These are phyloP conservation scores for Leccinum variicolor DNA, from an alignment of 768 basidiomycete species.

Conservation along the genomic window DNA sequence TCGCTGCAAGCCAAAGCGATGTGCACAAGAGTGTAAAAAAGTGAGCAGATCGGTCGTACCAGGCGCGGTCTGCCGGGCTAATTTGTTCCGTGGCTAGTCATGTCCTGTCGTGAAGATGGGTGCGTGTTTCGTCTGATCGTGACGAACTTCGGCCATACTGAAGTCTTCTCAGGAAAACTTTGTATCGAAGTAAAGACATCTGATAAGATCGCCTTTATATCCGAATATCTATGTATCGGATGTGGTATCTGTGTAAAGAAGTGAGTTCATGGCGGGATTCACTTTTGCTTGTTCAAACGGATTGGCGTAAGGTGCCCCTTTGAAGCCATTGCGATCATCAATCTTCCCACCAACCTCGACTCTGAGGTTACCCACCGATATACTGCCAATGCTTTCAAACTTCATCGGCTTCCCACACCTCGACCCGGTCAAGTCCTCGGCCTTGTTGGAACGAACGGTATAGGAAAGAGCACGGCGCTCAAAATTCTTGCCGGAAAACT, in stretches of 20 bases:
- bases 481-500: conserved; percentile 96
- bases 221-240: conserved; percentile 97
- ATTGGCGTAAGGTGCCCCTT: conserved; percentile 79
- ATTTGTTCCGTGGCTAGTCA: conserved; percentile 44
- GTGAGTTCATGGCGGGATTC: conserved; percentile 44
- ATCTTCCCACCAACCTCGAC: conserved; percentile 95
- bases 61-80: conserved; percentile 9
- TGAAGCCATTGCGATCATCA: conserved; percentile 98
- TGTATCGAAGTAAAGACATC: conserved; percentile 97
- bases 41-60: conserved; percentile 33
- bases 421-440: conserved; percentile 98
- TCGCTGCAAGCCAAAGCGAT: conserved; percentile 94
- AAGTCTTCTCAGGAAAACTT: conserved; percentile 66
- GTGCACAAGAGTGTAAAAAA: conserved; percentile 98
- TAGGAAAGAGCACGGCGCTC: conserved; percentile 96
- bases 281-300: conserved; percentile 1
- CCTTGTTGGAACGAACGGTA: conserved; percentile 98
- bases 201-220: conserved; percentile 98
- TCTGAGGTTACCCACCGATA: conserved; percentile 98
- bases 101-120: conserved; percentile 99
- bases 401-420: conserved; percentile 96
- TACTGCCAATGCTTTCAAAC: conserved; percentile 97
- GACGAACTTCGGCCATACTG: not conserved
- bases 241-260: conserved; percentile 99
- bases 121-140: conserved; percentile 32